Evolutionary conservation across 2,329 filamentous ascomycete species (phyloP).

Genomic region (Penicillium expansum): DNA sequence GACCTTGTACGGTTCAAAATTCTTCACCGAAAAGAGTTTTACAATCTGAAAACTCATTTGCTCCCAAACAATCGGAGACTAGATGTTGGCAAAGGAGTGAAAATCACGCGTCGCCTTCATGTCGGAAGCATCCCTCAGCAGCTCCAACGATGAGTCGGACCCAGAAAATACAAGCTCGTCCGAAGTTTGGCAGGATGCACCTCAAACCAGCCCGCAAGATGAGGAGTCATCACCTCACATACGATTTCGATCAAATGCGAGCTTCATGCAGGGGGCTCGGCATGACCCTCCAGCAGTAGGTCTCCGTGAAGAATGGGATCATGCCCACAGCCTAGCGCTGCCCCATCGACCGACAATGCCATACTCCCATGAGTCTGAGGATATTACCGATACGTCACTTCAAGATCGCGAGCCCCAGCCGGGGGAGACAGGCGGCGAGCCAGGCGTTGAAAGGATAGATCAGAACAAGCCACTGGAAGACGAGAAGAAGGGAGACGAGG

Average conservation of each 20-base stretch:
- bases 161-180: constrained; percentile 1
- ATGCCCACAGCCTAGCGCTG: constrained; percentile 6
- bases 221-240: constrained; percentile 7
- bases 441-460: constrained; percentile 1
- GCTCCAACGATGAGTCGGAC: background rate
- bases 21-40: background rate
- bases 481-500: constrained; percentile 1
- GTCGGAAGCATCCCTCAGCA: constrained; percentile 1
- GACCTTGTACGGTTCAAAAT: background rate
- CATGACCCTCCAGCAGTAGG: constrained; percentile 9
- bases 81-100: constrained; percentile 4
- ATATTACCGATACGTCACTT: constrained; percentile 27
- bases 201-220: constrained; percentile 4
- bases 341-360: constrained; percentile 20
- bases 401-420: background rate
- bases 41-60: background rate
- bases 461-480: background rate
- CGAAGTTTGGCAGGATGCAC: background rate
- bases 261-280: background rate
- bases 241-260: constrained; percentile 17
- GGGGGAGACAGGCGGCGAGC: background rate
- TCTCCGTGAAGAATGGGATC: constrained; percentile 11
- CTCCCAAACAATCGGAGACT: background rate
- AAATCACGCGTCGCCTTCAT: background rate
- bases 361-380: constrained; percentile 26